Evolutionary conservation across 2,329 filamentous ascomycete genomes (phyloP).

Genomic region (Cytospora schulzeri): DNA sequence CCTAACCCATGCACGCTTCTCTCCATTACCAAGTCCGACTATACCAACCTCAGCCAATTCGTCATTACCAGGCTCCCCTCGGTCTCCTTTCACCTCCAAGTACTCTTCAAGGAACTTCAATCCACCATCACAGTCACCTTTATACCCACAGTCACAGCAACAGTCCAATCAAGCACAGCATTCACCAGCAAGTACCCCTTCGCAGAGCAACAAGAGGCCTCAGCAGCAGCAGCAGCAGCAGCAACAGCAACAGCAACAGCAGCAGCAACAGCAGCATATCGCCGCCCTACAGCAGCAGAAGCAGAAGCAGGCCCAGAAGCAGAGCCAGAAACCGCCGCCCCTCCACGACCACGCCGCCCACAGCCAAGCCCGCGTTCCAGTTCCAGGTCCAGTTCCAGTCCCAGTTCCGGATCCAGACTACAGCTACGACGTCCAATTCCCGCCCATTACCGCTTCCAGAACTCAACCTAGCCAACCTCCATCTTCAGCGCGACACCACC

Average conservation of each 20-base stretch:
- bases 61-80: slow-evolving; percentile 47
- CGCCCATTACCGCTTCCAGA: slow-evolving; percentile 35
- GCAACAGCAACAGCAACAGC: slow-evolving; percentile 33
- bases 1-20: slow-evolving; percentile 27
- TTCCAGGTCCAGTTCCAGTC: too few relatives aligned
- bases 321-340: not conserved
- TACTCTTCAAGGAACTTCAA: slow-evolving; percentile 42
- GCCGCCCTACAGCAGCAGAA: too few relatives aligned
- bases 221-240: slow-evolving; percentile 39
- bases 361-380: slow-evolving; percentile 28
- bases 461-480: slow-evolving; percentile 25
- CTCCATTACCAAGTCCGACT: slow-evolving; percentile 30
- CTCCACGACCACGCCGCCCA: slow-evolving; percentile 23
- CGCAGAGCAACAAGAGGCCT: slow-evolving; percentile 28
- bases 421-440: slow-evolving; percentile 33
- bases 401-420: too few relatives aligned
- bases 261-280: slow-evolving; percentile 15
- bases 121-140: slow-evolving; percentile 15
- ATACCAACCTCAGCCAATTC: slow-evolving; percentile 36
- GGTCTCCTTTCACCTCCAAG: slow-evolving; percentile 50
- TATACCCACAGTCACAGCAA: slow-evolving; percentile 13
- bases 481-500: slow-evolving; percentile 31
- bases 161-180: slow-evolving; percentile 1
- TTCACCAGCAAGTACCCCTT: slow-evolving; percentile 6
- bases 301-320: not conserved